Evolutionary conservation across 1,284 basidiomycete species (phyloP).

Genomic region (Grifola frondosa): DNA sequence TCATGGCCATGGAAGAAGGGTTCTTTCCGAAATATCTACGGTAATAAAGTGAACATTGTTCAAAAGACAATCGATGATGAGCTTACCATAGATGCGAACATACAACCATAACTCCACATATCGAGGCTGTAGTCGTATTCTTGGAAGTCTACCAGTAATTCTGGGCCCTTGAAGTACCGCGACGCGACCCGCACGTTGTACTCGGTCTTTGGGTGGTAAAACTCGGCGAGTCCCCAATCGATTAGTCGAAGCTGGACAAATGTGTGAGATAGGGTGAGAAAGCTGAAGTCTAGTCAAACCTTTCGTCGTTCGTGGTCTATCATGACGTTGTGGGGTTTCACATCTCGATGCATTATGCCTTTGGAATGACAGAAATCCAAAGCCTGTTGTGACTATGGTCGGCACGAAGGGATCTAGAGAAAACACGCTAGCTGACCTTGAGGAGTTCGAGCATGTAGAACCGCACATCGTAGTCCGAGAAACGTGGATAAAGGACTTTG

Average conservation of each 20-base stretch:
- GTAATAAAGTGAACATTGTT: constrained; percentile 1
- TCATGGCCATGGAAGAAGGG: constrained; percentile 99
- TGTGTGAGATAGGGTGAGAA: constrained; percentile 3
- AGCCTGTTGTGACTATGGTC: constrained; percentile 53
- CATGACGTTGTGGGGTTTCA: constrained; percentile 99
- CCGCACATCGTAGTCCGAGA: constrained; percentile 93
- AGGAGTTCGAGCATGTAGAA: constrained; percentile 97
- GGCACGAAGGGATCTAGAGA: constrained; percentile 4
- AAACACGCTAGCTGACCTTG: constrained; percentile 56
- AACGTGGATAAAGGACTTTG: constrained; percentile 94
- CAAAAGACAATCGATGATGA: not conserved
- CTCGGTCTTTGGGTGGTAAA: constrained; percentile 97
- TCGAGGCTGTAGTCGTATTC: constrained; percentile 97
- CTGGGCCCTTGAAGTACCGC: constrained; percentile 98
- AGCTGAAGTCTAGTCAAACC: constrained; percentile 42
- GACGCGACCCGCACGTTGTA: constrained; percentile 98
- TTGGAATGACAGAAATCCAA: constrained; percentile 98
- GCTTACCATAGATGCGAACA: constrained; percentile 97
- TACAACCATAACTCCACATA: constrained; percentile 99
- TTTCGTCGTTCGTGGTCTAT: constrained; percentile 97
- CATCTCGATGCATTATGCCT: constrained; percentile 99
- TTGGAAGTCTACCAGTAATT: constrained; percentile 96
- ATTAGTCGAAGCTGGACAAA: constrained; percentile 80
- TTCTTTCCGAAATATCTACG: constrained; percentile 97
- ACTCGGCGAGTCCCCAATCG: constrained; percentile 99